phyloP scores from a whole-genome alignment of 768 basidiomycete species.

The Lyophyllum semitale region DNA sequence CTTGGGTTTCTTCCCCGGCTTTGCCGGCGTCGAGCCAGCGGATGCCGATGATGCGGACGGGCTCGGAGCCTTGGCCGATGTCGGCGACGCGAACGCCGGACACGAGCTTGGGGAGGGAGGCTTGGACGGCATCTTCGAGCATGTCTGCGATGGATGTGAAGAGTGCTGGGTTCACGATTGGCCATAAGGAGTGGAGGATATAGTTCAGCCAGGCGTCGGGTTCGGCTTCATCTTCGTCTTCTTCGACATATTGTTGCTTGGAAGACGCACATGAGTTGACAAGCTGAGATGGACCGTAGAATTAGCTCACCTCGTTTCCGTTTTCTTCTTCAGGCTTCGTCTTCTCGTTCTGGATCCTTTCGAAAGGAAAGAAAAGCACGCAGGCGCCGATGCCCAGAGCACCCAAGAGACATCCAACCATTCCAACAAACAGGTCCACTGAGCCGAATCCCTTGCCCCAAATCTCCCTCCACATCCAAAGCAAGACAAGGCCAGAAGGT shows the following conservation, averaged over 20 bases:
- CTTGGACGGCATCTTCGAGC: conserved; percentile 60
- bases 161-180: conserved; percentile 70
- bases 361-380: conserved; percentile 13
- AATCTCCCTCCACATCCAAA: conserved; percentile 22
- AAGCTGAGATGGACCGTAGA: not conserved
- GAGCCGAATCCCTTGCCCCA: conserved; percentile 18
- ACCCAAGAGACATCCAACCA: conserved; percentile 25
- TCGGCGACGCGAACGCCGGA: conserved; percentile 72
- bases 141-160: conserved; percentile 62
- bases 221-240: conserved; percentile 25
- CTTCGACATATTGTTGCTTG: not conserved
- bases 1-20: conserved; percentile 27
- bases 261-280: not conserved
- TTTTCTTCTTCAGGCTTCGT: conserved; percentile 2
- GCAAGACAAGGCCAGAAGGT: conserved; percentile 21
- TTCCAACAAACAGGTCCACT: conserved; percentile 20
- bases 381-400: conserved; percentile 28
- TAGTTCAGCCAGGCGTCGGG: conserved; percentile 64
- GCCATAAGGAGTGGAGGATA: conserved; percentile 65
- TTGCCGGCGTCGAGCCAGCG: conserved; percentile 44
- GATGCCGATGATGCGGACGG: conserved; percentile 69
- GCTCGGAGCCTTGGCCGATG: conserved; percentile 67
- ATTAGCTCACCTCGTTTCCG: not conserved
- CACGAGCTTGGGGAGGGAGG: conserved; percentile 49
- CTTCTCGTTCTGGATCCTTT: not conserved